Evolutionary conservation across 2,329 filamentous ascomycete genomes (phyloP).

Genomic region (Sporothrix inflata): DNA sequence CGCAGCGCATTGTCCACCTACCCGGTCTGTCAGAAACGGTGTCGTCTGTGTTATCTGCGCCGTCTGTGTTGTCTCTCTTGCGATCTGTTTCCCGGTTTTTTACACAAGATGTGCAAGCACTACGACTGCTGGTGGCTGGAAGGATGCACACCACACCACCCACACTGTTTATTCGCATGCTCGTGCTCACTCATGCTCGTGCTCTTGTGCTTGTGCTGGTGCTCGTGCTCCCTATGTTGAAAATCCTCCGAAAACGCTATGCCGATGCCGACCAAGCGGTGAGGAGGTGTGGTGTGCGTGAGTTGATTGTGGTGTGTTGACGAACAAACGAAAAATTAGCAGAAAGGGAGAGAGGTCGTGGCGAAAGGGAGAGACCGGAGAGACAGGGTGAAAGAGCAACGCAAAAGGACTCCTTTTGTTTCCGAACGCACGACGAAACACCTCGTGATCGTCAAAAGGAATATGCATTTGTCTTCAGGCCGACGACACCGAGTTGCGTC

Average conservation of each 20-base stretch:
- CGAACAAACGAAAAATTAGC: background rate
- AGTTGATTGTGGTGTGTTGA: background rate
- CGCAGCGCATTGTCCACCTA: slow-evolving; percentile 1
- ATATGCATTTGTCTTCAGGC: background rate
- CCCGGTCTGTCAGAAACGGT: background rate
- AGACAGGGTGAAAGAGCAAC: background rate
- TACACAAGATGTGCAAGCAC: slow-evolving; percentile 7
- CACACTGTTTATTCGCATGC: background rate
- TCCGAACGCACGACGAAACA: background rate
- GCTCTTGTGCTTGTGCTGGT: background rate
- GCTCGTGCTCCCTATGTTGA: background rate
- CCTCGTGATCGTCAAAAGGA: background rate
- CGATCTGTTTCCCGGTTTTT: background rate
- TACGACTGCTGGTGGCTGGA: background rate
- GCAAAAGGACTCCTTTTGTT: background rate
- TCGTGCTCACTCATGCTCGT: slow-evolving; percentile 5
- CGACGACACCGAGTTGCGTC: background rate
- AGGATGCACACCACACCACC: background rate
- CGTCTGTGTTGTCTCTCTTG: background rate
- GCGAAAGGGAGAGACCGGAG: background rate
- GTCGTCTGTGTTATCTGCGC: background rate
- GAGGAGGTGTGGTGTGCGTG: background rate
- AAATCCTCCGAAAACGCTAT: background rate
- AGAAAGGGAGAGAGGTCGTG: background rate
- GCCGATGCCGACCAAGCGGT: slow-evolving; percentile 4